A percentile compares a stretch with the other conserved stretches of the same genome.
Conservation (phyloP, 179 eudicot species). For the Beta corolliflora region DNA sequence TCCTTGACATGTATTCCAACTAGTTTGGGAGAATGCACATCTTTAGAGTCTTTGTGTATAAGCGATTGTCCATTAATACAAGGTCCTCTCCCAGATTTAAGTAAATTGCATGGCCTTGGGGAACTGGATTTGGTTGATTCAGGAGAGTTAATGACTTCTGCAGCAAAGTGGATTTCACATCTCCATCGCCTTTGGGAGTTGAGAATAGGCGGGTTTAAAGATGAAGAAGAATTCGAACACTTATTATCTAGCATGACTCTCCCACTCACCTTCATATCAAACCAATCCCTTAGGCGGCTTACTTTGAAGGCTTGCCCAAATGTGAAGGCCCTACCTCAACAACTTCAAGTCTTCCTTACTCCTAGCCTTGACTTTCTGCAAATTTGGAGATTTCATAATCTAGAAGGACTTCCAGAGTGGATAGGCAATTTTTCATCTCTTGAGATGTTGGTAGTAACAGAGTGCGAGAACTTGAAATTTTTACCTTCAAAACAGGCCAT, state of each 20-base stretch:
- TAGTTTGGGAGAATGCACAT: conserved; percentile 1
- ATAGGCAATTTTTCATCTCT: conserved; percentile 16
- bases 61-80: background rate
- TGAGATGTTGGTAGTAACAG: background rate
- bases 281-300: background rate
- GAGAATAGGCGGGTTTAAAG: conserved; percentile 2
- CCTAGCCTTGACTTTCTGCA: background rate
- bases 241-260: conserved; percentile 12
- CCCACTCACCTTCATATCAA: background rate
- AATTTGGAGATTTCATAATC: background rate
- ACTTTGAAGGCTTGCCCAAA: background rate
- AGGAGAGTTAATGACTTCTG: conserved; percentile 2
- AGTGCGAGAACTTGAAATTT: background rate
- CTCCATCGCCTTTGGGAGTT: background rate
- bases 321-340: conserved; percentile 10
- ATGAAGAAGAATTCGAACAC: background rate
- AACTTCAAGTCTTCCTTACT: conserved; percentile 5
- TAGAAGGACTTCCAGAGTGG: conserved; percentile 20
- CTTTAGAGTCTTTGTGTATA: conserved; percentile 4
- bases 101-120: background rate
- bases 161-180: background rate
- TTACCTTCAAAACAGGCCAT: conserved; percentile 11
- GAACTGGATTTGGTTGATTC: background rate
- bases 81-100: background rate
- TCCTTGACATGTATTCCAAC: conserved; percentile 2